Evolutionary conservation across 768 basidiomycete genomes (phyloP), one percentile per base, ranked within the genome.

Genomic region (Calocera cornea): DNA sequence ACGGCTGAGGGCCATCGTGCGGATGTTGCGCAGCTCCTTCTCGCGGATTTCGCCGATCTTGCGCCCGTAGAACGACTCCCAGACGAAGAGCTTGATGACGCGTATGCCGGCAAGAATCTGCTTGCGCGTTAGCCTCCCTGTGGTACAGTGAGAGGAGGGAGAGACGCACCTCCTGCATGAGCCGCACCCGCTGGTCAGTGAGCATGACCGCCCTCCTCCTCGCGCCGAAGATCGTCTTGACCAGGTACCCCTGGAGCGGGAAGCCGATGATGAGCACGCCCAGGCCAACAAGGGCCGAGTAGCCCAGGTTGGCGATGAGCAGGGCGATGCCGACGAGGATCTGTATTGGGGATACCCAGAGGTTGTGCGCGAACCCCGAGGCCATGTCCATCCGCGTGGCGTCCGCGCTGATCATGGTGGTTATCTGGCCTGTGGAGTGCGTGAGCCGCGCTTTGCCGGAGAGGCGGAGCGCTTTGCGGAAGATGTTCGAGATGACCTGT

Each of bases 321-420:
- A 90, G 80, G 1, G 82, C 86, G 17, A 87, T 76, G 1, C 84
- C 85, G 60, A 87, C 80, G 7, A 80, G 73, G 50, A 88, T 80
- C 80, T 84, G 70, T 10, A 87, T 82, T 0, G 87, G 86, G 14
- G 84, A 77, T n/a, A 84, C 79, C 83, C 83, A 84, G 0, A 85
- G 65, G 72, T 74, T 74, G 71, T 78, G 77, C 16, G 74, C 70
- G 64, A 71, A 80, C 7, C 73, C 78, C n/a, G 77, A 74, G 71
- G 83, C 79, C 17, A 76, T 70, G 68, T 87, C 86, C 27, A 87
- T 73, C 54, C 83, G 81, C 3, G 81, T 80, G 0, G 85, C 76
- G 72, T 90, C 88, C 14, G 84, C 81, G 0, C 85, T 84, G 7
- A 89, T 86, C 79, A 89, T 83, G 0, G 87, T 89, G 11, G 84